Conservation (phyloP, 345 rosid genomes). For the Linum trigynum region DNA sequence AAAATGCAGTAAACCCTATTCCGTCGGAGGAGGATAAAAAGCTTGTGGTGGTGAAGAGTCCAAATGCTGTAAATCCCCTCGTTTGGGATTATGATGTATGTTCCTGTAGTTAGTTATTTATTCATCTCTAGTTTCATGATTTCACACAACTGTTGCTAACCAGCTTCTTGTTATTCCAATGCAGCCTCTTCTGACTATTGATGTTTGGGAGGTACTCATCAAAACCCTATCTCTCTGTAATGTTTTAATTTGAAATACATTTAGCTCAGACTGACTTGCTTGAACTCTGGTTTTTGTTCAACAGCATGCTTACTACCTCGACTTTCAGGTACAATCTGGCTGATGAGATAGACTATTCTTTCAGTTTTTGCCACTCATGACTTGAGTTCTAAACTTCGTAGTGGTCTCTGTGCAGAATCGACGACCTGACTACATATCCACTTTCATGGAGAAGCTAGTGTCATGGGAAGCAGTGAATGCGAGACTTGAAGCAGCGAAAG, state of each 20-base stretch:
- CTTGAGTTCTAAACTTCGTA: background rate
- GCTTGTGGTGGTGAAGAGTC: slow-evolving; percentile 74
- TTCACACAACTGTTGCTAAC: slow-evolving; percentile 6
- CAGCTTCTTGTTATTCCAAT: slow-evolving; percentile 19
- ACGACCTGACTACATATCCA: slow-evolving; percentile 53
- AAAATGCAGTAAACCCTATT: slow-evolving; percentile 54
- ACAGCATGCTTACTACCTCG: slow-evolving; percentile 95
- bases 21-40: slow-evolving; percentile 69
- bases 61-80: slow-evolving; percentile 89
- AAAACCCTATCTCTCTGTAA: background rate
- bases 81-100: slow-evolving; percentile 86
- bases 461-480: slow-evolving; percentile 77
- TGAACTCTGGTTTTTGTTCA: slow-evolving; percentile 14
- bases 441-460: slow-evolving; percentile 68
- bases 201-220: slow-evolving; percentile 84
- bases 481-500: slow-evolving; percentile 62
- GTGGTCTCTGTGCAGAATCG: slow-evolving; percentile 37
- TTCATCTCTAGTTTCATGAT: slow-evolving; percentile 1
- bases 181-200: slow-evolving; percentile 93
- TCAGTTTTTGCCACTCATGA: slow-evolving; percentile 3
- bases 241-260: background rate
- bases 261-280: background rate
- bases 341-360: background rate
- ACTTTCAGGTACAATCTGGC: slow-evolving; percentile 55
- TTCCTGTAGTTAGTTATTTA: slow-evolving; percentile 5